Evolutionary conservation across 2,329 filamentous ascomycete genomes (phyloP), one percentile per base, ranked within the genome.

Genomic region (Ophiostoma angusticollis): DNA sequence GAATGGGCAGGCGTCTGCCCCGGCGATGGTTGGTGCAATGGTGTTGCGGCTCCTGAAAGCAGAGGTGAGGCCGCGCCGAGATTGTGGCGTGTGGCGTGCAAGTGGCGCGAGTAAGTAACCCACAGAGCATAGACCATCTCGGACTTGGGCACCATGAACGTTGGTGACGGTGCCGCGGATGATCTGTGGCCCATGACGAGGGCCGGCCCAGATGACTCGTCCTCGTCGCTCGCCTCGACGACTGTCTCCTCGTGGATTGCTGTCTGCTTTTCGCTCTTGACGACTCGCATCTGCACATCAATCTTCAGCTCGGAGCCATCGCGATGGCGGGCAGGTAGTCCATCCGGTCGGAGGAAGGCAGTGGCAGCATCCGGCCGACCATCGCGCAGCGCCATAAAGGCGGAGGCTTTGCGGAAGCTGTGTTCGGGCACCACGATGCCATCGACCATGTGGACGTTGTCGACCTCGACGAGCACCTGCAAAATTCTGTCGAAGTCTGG

Each of bases 341-440:
- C 91, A 48, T 84, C 81, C 2, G 91, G 86, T 39, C 81, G 75
- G 33, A 93, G 62, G 55, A 96, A 94, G 30, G 82, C 77, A 2
- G 79, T 74, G 1, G 80, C 72, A 7, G 80, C 81, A 59, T 94
- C 84, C 31, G 78, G 74, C 32, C 78, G 83, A 21, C 84, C 85
- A 55, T 95, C 84, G 40, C 83, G 78, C 41, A 96, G 68, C 2
- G 84, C 82, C 18, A 94, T 69, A 38, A 94, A 72, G 4, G 86
- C 85, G 42, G 85, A 75, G 6, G 91, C 91, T 48, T 87, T 79
- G 42, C 91, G 78, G 61, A 98, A 96, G 53, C 84, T 93, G 55
- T 95, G 87, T 57, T 98, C 91, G 1, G 91, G 87, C 40, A 98
- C 81, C 13, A 98, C 87, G 52, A 95, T 87, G n/a, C 91, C 91